Evolutionary conservation across 129 eudicot genomes (phyloP).

Genomic region (Chrysanthemum seticuspe): DNA sequence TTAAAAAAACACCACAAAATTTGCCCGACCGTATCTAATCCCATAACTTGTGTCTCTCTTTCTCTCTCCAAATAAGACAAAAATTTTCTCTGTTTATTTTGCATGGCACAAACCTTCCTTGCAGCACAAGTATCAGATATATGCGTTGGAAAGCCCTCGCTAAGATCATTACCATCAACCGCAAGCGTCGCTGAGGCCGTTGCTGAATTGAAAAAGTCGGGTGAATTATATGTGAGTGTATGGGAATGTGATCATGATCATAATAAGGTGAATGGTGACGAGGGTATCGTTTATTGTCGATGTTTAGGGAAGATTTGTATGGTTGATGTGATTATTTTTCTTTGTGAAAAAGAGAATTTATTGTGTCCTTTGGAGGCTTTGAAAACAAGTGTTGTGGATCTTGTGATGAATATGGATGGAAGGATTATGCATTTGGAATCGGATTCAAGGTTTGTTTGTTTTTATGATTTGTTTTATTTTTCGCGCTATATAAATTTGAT

Average conservation of each 20-base stretch:
- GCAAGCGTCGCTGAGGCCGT: conserved; percentile 60
- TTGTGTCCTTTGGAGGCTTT: conserved; percentile 51
- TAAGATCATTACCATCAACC: conserved; percentile 43
- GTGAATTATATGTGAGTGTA: conserved; percentile 51
- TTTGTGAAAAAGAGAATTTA: conserved; percentile 50
- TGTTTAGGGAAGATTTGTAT: conserved; percentile 72
- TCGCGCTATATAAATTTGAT: background rate
- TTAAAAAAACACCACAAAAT: background rate
- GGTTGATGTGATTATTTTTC: conserved; percentile 66
- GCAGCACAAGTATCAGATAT: conserved; percentile 62
- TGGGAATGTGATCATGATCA: conserved; percentile 48
- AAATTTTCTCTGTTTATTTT: conserved; percentile 23
- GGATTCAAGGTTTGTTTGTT: conserved; percentile 52
- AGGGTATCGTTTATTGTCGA: conserved; percentile 14
- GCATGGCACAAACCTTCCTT: conserved; percentile 64
- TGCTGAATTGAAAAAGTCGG: conserved; percentile 51
- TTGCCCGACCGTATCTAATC: conserved; percentile 6
- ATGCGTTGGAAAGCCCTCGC: conserved; percentile 78
- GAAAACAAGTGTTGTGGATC: conserved; percentile 40
- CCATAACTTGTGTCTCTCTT: conserved; percentile 2
- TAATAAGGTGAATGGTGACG: background rate
- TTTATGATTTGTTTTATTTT: background rate
- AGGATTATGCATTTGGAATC: conserved; percentile 63
- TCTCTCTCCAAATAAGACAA: background rate
- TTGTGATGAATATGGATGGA: conserved; percentile 38